These are phyloP conservation scores for Mucor piriformis DNA, from an alignment of 371 early-diverging fungal genomes.

Conservation along the genomic window DNA sequence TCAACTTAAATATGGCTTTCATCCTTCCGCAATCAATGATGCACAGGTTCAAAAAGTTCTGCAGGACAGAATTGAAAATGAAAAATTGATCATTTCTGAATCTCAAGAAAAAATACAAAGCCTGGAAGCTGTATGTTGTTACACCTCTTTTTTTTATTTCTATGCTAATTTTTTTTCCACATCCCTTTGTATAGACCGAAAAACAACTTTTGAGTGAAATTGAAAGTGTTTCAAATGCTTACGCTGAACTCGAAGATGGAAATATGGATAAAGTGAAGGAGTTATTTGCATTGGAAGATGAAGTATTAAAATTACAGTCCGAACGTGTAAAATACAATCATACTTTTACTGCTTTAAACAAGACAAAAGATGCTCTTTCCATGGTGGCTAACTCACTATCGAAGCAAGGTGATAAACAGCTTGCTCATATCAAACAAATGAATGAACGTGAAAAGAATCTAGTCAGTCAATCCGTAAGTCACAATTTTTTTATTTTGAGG, in stretches of 20 bases:
- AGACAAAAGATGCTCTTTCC: constrained; percentile 39
- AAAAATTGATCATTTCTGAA: constrained; percentile 16
- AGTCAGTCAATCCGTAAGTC: constrained; percentile 36
- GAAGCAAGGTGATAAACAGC: constrained; percentile 46
- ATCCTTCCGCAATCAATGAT: constrained; percentile 15
- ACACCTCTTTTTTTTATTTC: constrained; percentile 8
- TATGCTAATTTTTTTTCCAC: background rate
- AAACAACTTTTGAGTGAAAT: constrained; percentile 74
- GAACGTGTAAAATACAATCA: constrained; percentile 58
- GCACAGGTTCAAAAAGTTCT: constrained; percentile 18
- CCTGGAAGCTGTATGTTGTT: constrained; percentile 15
- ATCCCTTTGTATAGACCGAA: constrained; percentile 35
- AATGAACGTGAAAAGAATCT: constrained; percentile 40
- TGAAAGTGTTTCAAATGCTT: constrained; percentile 80
- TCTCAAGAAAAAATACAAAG: constrained; percentile 10
- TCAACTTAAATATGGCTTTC: constrained; percentile 23
- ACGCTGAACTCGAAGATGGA: constrained; percentile 80
- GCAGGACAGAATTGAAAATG: constrained; percentile 34
- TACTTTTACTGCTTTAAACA: constrained; percentile 43
- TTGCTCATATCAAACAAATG: constrained; percentile 44
- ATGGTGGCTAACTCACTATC: constrained; percentile 35
- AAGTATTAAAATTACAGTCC: constrained; percentile 69
- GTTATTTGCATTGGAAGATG: constrained; percentile 74
- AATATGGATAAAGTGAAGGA: constrained; percentile 74
- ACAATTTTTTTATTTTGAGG: background rate